A percentile compares a stretch with the other conserved stretches of the same genome.
phyloP scores from a whole-genome alignment of 441 rosid genomes.

The Erysimum cheiri region DNA sequence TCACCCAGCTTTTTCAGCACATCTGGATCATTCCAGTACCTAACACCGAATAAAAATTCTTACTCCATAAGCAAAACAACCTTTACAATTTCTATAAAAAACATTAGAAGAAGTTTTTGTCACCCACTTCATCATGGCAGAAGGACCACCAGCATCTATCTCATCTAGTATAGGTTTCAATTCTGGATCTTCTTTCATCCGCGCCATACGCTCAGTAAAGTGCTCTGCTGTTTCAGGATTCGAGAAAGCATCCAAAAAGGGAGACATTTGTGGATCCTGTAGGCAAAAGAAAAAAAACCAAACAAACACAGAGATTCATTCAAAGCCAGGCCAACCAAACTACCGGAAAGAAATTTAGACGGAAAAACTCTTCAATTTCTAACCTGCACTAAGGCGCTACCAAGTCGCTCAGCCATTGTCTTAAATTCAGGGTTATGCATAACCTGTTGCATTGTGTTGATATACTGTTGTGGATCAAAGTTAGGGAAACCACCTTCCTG shows the following conservation, averaged over 20 bases:
- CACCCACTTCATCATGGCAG: conserved; percentile 92
- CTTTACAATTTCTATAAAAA: conserved; percentile 2
- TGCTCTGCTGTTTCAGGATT: conserved; percentile 82
- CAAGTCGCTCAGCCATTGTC: conserved; percentile 97
- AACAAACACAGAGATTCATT: neutral
- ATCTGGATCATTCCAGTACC: conserved; percentile 98
- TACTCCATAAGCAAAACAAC: conserved; percentile 27
- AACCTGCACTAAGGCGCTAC: conserved; percentile 89
- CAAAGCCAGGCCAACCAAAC: conserved; percentile 28
- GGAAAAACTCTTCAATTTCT: neutral
- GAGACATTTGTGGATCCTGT: conserved; percentile 96
- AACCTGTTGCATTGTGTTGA: conserved; percentile 90
- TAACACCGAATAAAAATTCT: conserved; percentile 38
- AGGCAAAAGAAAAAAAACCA: conserved; percentile 6
- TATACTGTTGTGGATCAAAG: conserved; percentile 82
- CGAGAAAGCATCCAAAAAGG: conserved; percentile 76
- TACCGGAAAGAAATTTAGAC: neutral
- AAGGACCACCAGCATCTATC: conserved; percentile 90
- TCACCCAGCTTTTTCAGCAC: conserved; percentile 91
- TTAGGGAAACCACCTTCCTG: conserved; percentile 66
- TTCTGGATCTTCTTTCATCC: conserved; percentile 83
- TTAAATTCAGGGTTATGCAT: conserved; percentile 95
- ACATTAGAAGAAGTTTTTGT: conserved; percentile 9
- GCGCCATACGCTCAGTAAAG: conserved; percentile 86
- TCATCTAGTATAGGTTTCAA: conserved; percentile 90